Conservation (phyloP, 2,329 filamentous ascomycete genomes). For the Phaeosphaeria sp. region DNA sequence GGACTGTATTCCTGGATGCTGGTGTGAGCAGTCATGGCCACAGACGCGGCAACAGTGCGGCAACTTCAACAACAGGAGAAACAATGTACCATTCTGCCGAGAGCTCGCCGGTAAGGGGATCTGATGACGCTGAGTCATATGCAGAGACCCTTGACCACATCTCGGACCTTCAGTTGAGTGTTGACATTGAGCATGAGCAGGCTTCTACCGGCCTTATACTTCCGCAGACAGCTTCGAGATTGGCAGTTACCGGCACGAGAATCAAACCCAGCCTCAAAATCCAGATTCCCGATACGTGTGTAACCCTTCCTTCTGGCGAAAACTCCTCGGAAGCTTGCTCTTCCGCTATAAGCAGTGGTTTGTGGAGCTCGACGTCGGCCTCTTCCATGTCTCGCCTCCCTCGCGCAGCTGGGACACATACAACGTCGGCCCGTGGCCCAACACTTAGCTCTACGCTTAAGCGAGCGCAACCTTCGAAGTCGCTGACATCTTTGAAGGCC, state of each 20-base stretch:
- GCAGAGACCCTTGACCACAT: conserved; percentile 7
- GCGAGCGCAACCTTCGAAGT: conserved; percentile 21
- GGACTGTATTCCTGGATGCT: conserved; percentile 2
- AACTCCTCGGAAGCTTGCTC: conserved; percentile 4
- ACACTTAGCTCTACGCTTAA: conserved; percentile 22
- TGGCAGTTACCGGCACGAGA: not conserved
- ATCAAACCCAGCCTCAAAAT: conserved; percentile 28
- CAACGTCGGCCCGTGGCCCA: conserved; percentile 6
- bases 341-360: conserved; percentile 14
- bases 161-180: not conserved
- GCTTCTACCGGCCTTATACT: not conserved
- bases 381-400: conserved; percentile 35
- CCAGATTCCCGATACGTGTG: conserved; percentile 14
- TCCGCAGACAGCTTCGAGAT: not conserved
- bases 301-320: conserved; percentile 2
- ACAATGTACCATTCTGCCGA: conserved; percentile 28
- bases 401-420: conserved; percentile 15
- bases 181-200: conserved; percentile 6
- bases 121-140: conserved; percentile 23
- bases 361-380: conserved; percentile 9
- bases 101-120: conserved; percentile 39
- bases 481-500: conserved; percentile 2
- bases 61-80: conserved; percentile 27
- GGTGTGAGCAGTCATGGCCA: conserved; percentile 6
- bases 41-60: conserved; percentile 21